Percentiles rank a stretch among this genome's conserved stretches.
phyloP scores from a whole-genome alignment of 2,329 filamentous ascomycete species.

The Sporothrix brunneoviolacea region DNA sequence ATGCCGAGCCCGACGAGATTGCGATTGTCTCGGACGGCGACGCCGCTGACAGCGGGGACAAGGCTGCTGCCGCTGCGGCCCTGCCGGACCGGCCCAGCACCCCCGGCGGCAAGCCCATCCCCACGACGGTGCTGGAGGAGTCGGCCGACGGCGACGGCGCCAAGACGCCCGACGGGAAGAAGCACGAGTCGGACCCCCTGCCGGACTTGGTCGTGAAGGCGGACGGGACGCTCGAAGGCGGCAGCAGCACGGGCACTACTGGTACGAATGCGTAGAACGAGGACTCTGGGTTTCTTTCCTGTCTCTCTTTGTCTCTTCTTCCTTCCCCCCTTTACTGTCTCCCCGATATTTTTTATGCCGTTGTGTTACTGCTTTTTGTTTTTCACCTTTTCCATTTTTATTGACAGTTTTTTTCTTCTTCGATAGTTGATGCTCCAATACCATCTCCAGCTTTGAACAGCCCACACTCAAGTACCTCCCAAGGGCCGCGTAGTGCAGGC shows the following conservation, averaged over 20 bases:
- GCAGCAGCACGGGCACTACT: conserved; percentile 14
- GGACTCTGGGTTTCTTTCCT: conserved; percentile 12
- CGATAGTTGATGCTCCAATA: conserved; percentile 30
- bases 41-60: not conserved
- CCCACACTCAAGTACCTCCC: conserved; percentile 25
- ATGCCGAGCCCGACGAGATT: conserved; percentile 56
- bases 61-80: not conserved
- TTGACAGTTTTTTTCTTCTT: conserved; percentile 28
- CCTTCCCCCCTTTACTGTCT: conserved; percentile 8
- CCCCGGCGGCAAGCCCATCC: conserved; percentile 36
- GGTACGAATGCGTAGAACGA: conserved; percentile 35
- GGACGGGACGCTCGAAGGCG: conserved; percentile 34
- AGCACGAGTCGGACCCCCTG: conserved; percentile 44
- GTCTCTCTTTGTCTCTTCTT: conserved; percentile 16
- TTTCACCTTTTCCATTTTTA: conserved; percentile 20
- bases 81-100: conserved; percentile 19
- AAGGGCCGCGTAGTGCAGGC: conserved; percentile 20
- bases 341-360: conserved; percentile 1
- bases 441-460: conserved; percentile 26
- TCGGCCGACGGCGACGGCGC: conserved; percentile 38
- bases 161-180: conserved; percentile 38
- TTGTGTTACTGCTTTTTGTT: conserved; percentile 9
- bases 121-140: conserved; percentile 49
- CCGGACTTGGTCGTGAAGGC: conserved; percentile 45
- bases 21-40: conserved; percentile 36